phyloP scores from a whole-genome alignment of 2,329 filamentous ascomycete species.

The Botryosphaeria dothidea region DNA sequence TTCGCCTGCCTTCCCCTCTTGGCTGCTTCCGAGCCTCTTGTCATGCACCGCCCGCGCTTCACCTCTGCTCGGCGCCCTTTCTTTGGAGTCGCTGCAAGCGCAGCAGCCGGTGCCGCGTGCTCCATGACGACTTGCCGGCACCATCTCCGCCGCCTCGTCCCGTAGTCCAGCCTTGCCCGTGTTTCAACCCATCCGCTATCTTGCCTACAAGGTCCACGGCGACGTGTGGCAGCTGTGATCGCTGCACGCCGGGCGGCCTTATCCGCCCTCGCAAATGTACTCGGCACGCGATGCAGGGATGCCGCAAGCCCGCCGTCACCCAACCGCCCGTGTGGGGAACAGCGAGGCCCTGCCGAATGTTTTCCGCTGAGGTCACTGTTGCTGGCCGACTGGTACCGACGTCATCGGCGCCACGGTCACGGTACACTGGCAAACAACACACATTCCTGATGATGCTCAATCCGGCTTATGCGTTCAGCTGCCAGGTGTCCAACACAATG shows the following conservation, averaged over 20 bases:
- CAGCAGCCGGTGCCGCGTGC: slow-evolving; percentile 1
- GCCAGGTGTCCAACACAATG: not conserved
- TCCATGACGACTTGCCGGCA: not conserved
- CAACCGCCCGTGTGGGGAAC: not conserved
- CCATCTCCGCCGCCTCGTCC: slow-evolving; percentile 1
- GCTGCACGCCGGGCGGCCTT: slow-evolving; percentile 13
- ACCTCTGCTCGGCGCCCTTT: not conserved
- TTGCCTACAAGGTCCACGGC: not conserved
- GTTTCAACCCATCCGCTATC: not conserved
- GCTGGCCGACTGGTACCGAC: slow-evolving; percentile 3
- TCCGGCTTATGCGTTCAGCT: slow-evolving; percentile 9
- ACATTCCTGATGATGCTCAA: slow-evolving; percentile 9
- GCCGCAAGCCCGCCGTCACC: not conserved
- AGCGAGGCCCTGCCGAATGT: not conserved
- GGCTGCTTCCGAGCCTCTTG: not conserved
- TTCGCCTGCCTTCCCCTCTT: not conserved
- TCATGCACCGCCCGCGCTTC: not conserved
- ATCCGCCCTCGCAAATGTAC: slow-evolving; percentile 1
- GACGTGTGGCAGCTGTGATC: slow-evolving; percentile 6
- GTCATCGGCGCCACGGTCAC: slow-evolving; percentile 7
- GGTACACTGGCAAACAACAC: slow-evolving; percentile 8
- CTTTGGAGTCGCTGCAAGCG: slow-evolving; percentile 2
- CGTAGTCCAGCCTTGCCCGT: not conserved
- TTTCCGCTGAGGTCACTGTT: slow-evolving; percentile 6
- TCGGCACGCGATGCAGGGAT: slow-evolving; percentile 13